phyloP scores from a whole-genome alignment of 1,284 basidiomycete genomes.

The Ustilago shanxiensis region DNA sequence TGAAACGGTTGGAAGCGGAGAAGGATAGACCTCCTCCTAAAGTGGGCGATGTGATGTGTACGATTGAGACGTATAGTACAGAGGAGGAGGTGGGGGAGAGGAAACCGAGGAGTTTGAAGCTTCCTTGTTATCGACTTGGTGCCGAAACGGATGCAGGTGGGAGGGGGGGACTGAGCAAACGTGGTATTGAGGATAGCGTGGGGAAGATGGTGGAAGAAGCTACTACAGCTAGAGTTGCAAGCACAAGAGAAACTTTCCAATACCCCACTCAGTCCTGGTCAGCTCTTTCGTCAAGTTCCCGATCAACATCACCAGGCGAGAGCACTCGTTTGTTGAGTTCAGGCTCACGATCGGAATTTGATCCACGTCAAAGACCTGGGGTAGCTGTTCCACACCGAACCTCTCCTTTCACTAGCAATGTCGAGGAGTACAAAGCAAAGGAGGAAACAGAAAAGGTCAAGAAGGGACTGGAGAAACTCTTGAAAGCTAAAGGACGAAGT shows the following conservation, averaged over 20 bases:
- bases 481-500: background rate
- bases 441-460: background rate
- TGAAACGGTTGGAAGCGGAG: constrained; percentile 19
- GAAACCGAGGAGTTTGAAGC: constrained; percentile 13
- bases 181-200: background rate
- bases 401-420: background rate
- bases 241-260: no score
- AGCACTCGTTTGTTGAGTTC: background rate
- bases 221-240: no score
- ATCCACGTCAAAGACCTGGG: background rate
- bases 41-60: constrained; percentile 34
- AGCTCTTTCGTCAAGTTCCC: background rate
- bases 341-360: background rate
- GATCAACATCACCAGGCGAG: background rate
- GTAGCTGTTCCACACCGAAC: background rate
- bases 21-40: constrained; percentile 20
- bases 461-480: background rate
- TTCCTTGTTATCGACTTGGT: constrained; percentile 28
- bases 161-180: background rate
- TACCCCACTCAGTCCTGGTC: no score
- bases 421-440: background rate
- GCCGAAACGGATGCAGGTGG: no score
- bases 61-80: constrained; percentile 28
- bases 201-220: constrained; percentile 14
- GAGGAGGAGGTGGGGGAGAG: constrained; percentile 29